Evolutionary conservation across 371 early-diverging fungal species (phyloP), one percentile per base, ranked within the genome.

Genomic region (Actinomucor elegans): DNA sequence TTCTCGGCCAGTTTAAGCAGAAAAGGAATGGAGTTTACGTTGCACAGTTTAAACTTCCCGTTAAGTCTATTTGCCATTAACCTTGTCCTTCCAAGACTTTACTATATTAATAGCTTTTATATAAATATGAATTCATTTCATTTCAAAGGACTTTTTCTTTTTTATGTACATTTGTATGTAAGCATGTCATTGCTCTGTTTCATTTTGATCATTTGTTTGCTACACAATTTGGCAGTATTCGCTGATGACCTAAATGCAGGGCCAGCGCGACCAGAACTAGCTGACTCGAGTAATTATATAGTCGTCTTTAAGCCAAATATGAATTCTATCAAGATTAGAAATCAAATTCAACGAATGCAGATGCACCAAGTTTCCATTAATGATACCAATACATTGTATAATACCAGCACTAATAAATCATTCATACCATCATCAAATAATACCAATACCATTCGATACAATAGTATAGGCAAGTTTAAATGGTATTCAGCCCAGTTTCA

Each of bases 401-500:
- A 18, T 18, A 35, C 4, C 35, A 1, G 2, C 36, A 40, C 9
- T 29, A 41, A 32, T 26, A n/a, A 26, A 40, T 40, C n/a, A 41
- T 20, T 31, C 52, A 52, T 6, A 42, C 36, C 40, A 55, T 44
- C 27, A 10, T 1, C 21, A 27, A 41, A 27, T 17, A 41, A 36
- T 18, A 27, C 36, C 28, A 27, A 12, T 7, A 18, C 48, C 17
- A 53, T 23, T 12, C 36, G 35, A 29, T 62, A 57, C 20, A 66
- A 64, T 17, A 34, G 57, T 18, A 75, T 75, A 51, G 76, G 76
- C 29, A 56, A 60, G 26, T 69, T 75, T 35, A 70, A 48, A 33
- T 75, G 73, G 70, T 75, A 72, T 41, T 43, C 70, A 4, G 71
- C 66, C 1, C 50, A 50, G 43, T 67, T 75, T 33, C 44, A 65